These are phyloP conservation scores for Triangularia setosa DNA, from an alignment of 2,329 filamentous ascomycete species.

Conservation along the genomic window DNA sequence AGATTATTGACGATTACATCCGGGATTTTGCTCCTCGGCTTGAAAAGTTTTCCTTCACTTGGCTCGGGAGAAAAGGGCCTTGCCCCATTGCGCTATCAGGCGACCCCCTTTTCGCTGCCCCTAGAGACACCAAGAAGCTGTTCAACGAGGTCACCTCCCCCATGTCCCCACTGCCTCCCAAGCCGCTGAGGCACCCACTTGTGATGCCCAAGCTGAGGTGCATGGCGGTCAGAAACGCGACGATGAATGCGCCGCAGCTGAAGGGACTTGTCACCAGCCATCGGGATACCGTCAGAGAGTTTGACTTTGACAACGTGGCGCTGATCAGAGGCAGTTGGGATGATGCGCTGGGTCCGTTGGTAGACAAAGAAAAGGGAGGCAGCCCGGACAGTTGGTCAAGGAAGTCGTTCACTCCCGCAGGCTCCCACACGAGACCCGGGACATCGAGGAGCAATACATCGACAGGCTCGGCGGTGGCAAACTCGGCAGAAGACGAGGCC, in stretches of 20 bases:
- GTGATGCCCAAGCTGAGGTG: conserved; percentile 64
- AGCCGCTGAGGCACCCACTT: conserved; percentile 50
- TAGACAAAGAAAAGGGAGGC: conserved; percentile 36
- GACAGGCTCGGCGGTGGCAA: conserved; percentile 19
- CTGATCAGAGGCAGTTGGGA: conserved; percentile 75
- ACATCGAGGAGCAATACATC: conserved; percentile 18
- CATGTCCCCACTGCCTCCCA: conserved; percentile 58
- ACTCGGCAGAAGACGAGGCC: conserved; percentile 32
- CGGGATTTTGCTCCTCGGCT: conserved; percentile 63
- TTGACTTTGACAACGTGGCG: conserved; percentile 73
- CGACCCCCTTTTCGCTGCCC: conserved; percentile 65
- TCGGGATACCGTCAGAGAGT: conserved; percentile 65
- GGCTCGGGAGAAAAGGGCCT: conserved; percentile 69
- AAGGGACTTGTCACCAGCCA: conserved; percentile 65
- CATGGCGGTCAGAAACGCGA: conserved; percentile 68
- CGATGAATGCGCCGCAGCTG: conserved; percentile 68
- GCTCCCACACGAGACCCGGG: conserved; percentile 18
- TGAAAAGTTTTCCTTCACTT: conserved; percentile 71
- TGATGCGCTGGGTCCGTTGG: conserved; percentile 71
- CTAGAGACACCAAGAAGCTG: conserved; percentile 51
- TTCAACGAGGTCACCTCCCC: conserved; percentile 62
- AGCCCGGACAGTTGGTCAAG: conserved; percentile 40
- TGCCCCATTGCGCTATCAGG: conserved; percentile 66
- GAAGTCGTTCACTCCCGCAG: conserved; percentile 31
- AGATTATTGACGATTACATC: conserved; percentile 78